Evolutionary conservation across 371 early-diverging fungal species (phyloP).

Genomic region (Mortierella sp.): DNA sequence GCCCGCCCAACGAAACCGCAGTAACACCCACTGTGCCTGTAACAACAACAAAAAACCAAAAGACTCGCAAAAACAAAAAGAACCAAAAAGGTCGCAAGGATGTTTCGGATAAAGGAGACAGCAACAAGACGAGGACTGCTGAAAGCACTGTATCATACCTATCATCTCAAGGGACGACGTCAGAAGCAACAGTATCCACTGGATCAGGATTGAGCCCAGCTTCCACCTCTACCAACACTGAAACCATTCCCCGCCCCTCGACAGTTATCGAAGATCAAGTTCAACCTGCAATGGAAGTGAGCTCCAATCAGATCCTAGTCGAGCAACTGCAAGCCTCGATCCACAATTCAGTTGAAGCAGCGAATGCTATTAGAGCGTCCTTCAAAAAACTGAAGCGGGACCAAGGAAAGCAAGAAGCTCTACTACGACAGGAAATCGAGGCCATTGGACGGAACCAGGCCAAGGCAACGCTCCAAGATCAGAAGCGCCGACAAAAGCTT

Average conservation of each 20-base stretch:
- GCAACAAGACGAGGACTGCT: no score
- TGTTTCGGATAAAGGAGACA: conserved; percentile 3
- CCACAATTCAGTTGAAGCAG: conserved; percentile 19
- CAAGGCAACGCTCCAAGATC: conserved; percentile 43
- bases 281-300: conserved; percentile 7
- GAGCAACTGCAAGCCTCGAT: conserved; percentile 35
- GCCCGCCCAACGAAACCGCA: no score
- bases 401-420: conserved; percentile 35
- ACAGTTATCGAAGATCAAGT: background rate
- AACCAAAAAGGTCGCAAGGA: conserved; percentile 37
- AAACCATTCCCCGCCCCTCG: background rate
- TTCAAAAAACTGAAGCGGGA: conserved; percentile 52
- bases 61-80: conserved; percentile 40
- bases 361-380: conserved; percentile 11
- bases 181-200: background rate
- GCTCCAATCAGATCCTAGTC: conserved; percentile 18
- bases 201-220: background rate
- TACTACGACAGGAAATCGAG: conserved; percentile 44
- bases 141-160: no score
- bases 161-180: conserved; percentile 1
- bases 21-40: conserved; percentile 2
- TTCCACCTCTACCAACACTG: background rate
- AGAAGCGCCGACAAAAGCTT: conserved; percentile 47
- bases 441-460: conserved; percentile 48
- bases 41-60: conserved; percentile 17